Evolutionary conservation across 2,329 filamentous ascomycete genomes (phyloP).

Genomic region (Scedosporium dehoogii): DNA sequence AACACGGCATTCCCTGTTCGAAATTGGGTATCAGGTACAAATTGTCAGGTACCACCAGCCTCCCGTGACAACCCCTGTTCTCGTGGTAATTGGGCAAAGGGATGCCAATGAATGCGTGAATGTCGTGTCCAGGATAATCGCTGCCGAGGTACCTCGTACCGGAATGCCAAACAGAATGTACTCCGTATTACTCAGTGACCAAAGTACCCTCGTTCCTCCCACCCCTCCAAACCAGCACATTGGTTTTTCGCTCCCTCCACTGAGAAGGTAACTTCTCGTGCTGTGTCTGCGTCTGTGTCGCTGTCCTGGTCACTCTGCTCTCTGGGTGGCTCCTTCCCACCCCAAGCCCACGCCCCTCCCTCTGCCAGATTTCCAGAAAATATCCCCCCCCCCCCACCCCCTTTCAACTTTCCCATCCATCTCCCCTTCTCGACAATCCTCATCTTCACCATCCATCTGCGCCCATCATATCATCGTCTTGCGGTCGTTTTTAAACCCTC

Average conservation of each 20-base stretch:
- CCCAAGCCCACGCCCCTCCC: slow-evolving; percentile 1
- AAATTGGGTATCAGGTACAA: not conserved
- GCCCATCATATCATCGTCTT: slow-evolving; percentile 5
- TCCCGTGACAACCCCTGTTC: not conserved
- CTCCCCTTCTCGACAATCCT: slow-evolving; percentile 8
- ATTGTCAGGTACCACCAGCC: not conserved
- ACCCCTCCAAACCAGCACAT: slow-evolving; percentile 8
- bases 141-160: slow-evolving; percentile 6
- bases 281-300: not conserved
- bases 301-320: not conserved
- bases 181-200: not conserved
- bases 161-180: slow-evolving; percentile 4
- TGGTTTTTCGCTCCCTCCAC: slow-evolving; percentile 4
- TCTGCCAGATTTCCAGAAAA: slow-evolving; percentile 7
- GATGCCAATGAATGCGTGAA: not conserved
- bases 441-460: not conserved
- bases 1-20: not conserved
- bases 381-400: slow-evolving; percentile 3
- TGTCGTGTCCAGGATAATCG: not conserved
- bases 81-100: not conserved
- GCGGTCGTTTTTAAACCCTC: not conserved
- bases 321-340: not conserved
- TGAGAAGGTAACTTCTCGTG: not conserved
- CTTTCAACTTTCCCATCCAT: slow-evolving; percentile 5
- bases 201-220: slow-evolving; percentile 4